Base-by-base conservation (phyloP, 2,329 filamentous ascomycete species). In the Chlorencoelia australis region DNA sequence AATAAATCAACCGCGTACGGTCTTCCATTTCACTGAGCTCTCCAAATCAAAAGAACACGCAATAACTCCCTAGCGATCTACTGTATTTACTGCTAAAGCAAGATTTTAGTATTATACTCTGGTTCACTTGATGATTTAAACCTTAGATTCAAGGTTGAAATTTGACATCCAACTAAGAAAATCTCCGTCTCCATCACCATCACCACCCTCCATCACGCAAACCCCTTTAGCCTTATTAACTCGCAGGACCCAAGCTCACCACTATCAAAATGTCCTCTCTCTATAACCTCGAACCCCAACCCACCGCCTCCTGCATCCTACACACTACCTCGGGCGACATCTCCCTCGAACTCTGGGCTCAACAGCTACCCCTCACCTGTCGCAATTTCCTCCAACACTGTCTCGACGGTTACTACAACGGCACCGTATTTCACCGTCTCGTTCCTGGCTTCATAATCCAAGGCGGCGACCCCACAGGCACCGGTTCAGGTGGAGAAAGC, bases 381-480 rank as follows among this genome's bases (percentile, higher is more conserved):
- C 86, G 89, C 50, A 96, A 95, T 65, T 98, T 98, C 62, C 72
- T 98, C 24, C 91, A 98, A 60, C 81, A 88, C 54, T 91, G 85
- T 56, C 73, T 95, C 49, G 88, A 98, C 57, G 87, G 87, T 49
- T 96, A 96, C 67, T 98, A 96, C 66, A 80, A 86, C 52, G 79
- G 81, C 55, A 95, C 88, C 0, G 79, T 91, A 44, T 98, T 98
- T 64, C 91, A 98, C 64, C 84, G 91, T 16, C 69, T 96, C 5
- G 79, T 94, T 0, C 85, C 88, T 0, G 83, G 82, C 34, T 98
- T 98, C 60, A 84, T 98, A 44, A 66, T 96, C 8, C 91, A 98
- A 56, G 91, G 89, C 19, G 91, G 91, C 38, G 91, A 98, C 52
- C 89, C 91, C 0, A 94, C 87, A 1, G 87, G 87, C 16, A 94